Conservation (phyloP, 768 basidiomycete species). For the Fibroporia radiculosa region DNA sequence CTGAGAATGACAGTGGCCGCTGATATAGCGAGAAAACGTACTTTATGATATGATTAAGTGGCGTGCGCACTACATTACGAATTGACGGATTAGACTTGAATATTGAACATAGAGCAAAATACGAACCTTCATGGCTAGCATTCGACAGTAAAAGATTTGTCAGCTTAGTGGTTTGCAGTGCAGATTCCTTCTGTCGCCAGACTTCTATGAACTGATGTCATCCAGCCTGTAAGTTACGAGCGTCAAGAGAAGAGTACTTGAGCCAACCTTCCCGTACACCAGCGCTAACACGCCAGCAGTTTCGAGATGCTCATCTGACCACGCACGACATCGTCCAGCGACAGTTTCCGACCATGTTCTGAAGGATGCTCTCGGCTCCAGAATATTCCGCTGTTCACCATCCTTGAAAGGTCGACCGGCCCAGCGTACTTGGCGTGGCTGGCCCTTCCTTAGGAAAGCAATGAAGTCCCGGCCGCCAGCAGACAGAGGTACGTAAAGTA, state of each 20-base stretch:
- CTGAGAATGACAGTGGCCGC: neutral
- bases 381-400: constrained; percentile 24
- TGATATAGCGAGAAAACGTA: constrained; percentile 19
- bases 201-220: constrained; percentile 65
- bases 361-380: constrained; percentile 78
- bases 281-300: constrained; percentile 73
- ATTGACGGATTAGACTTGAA: neutral
- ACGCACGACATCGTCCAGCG: constrained; percentile 55
- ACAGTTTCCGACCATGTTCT: constrained; percentile 74
- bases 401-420: constrained; percentile 65
- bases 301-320: constrained; percentile 81
- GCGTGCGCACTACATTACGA: constrained; percentile 50
- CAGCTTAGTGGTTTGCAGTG: constrained; percentile 61
- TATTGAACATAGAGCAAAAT: neutral
- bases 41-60: constrained; percentile 82
- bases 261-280: constrained; percentile 63
- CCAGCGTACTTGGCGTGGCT: constrained; percentile 65
- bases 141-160: constrained; percentile 72
- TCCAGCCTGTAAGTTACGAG: neutral
- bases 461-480: constrained; percentile 73
- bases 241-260: neutral
- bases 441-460: constrained; percentile 71
- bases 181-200: constrained; percentile 76
- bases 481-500: constrained; percentile 71
- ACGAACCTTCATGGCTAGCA: constrained; percentile 71